A percentile compares a stretch with the other conserved stretches of the same genome.
Conservation (phyloP, 371 early-diverging fungal species). For the Mucor sp. region DNA sequence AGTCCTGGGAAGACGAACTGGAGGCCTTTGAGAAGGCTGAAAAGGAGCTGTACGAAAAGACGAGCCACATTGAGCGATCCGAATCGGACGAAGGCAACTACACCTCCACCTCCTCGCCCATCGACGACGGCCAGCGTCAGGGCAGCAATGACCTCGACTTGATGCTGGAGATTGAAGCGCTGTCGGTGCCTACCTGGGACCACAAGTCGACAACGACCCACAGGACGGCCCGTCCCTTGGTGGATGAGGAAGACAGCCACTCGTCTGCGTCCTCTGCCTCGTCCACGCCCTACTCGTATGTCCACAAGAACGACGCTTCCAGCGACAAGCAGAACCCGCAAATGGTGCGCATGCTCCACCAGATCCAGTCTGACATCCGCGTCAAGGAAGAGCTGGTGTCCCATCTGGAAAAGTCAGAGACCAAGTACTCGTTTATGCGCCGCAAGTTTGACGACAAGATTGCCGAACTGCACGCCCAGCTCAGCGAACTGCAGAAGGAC, state of each 20-base stretch:
- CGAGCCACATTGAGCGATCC: conserved; percentile 23
- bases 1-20: conserved; percentile 47
- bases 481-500: conserved; percentile 65
- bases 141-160: conserved; percentile 21
- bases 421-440: conserved; percentile 60
- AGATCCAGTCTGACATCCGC: conserved; percentile 73
- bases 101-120: conserved; percentile 38
- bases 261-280: conserved; percentile 4
- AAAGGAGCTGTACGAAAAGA: conserved; percentile 29
- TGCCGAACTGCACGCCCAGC: conserved; percentile 54
- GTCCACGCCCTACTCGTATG: neutral
- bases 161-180: conserved; percentile 38
- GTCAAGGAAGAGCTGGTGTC: conserved; percentile 66
- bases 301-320: neutral
- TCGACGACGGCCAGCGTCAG: conserved; percentile 15
- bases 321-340: conserved; percentile 37
- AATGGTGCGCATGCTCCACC: conserved; percentile 58
- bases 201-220: conserved; percentile 17
- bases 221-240: neutral
- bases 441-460: conserved; percentile 76
- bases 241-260: conserved; percentile 5
- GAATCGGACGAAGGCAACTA: conserved; percentile 47
- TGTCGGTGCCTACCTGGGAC: conserved; percentile 48
- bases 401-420: conserved; percentile 62
- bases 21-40: conserved; percentile 44